Percentiles rank a stretch among this genome's conserved stretches.
Conservation (phyloP, 2,329 filamentous ascomycete species). For the Cladosporium sphaerospermum region DNA sequence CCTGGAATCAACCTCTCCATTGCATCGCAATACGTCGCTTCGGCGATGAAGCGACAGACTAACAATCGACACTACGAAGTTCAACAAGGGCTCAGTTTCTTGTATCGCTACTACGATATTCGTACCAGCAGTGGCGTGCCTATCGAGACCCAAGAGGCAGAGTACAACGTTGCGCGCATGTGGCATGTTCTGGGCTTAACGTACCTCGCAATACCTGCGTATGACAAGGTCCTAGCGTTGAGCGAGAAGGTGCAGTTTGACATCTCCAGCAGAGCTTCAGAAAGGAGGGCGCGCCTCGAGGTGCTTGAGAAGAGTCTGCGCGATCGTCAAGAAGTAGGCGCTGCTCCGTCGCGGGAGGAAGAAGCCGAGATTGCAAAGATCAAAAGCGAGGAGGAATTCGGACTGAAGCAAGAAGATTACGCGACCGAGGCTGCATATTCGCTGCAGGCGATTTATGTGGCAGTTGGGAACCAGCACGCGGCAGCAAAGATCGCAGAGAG, state of each 20-base stretch:
- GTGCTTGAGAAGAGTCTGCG: conserved; percentile 9
- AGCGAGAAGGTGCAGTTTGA: conserved; percentile 40
- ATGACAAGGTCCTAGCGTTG: conserved; percentile 53
- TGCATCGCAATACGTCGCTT: conserved; percentile 78
- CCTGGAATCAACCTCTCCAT: conserved; percentile 74
- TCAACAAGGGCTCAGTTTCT: conserved; percentile 74
- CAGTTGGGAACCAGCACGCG: conserved; percentile 56
- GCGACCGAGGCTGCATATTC: conserved; percentile 68
- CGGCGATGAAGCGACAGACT: conserved; percentile 79
- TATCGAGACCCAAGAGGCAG: conserved; percentile 58
- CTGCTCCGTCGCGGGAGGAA: background rate
- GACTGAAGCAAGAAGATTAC: conserved; percentile 51
- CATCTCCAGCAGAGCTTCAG: conserved; percentile 23
- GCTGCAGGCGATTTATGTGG: conserved; percentile 59
- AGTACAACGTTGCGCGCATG: conserved; percentile 71
- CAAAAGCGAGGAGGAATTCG: conserved; percentile 16
- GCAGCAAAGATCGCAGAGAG: conserved; percentile 56
- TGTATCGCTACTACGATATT: conserved; percentile 65
- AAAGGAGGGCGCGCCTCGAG: conserved; percentile 37
- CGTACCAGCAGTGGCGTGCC: conserved; percentile 36
- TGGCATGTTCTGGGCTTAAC: conserved; percentile 70
- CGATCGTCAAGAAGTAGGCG: conserved; percentile 13
- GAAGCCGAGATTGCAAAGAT: conserved; percentile 10
- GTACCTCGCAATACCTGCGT: conserved; percentile 67
- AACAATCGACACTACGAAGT: conserved; percentile 87